Evolutionary conservation across 169 alveolate genomes (phyloP).

Genomic region (Haemoproteus tartakovskyi): DNA sequence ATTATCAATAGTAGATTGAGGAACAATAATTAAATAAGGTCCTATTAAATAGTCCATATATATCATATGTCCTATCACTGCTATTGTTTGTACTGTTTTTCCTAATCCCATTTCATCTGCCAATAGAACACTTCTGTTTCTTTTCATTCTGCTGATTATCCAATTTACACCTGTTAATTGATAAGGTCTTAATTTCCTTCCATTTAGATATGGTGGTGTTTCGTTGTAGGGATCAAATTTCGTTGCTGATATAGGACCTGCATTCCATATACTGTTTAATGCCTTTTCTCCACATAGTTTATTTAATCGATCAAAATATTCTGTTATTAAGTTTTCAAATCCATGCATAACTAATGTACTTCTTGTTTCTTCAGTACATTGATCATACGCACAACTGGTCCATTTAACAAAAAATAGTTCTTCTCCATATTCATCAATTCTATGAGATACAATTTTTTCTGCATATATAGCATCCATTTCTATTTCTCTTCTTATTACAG

Average conservation of each 20-base stretch:
- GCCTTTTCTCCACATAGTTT: conserved; percentile 76
- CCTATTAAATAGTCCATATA: conserved; percentile 84
- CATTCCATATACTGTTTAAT: conserved; percentile 76
- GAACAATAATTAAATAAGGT: conserved; percentile 93
- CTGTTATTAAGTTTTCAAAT: conserved; percentile 76
- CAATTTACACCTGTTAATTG: conserved; percentile 94
- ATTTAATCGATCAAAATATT: conserved; percentile 79
- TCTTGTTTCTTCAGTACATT: conserved; percentile 87
- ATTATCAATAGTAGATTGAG: conserved; percentile 94
- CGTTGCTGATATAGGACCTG: conserved; percentile 81
- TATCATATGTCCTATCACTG: conserved; percentile 88
- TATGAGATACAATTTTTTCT: conserved; percentile 82
- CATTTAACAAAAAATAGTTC: conserved; percentile 84
- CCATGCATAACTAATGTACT: conserved; percentile 82
- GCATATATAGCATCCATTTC: conserved; percentile 89
- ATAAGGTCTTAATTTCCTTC: conserved; percentile 87
- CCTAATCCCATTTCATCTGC: conserved; percentile 98
- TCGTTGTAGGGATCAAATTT: conserved; percentile 86
- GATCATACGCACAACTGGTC: conserved; percentile 89
- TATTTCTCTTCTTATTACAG: conserved; percentile 84
- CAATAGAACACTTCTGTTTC: conserved; percentile 89
- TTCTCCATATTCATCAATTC: conserved; percentile 61
- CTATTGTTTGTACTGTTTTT: conserved; percentile 92
- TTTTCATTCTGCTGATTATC: conserved; percentile 92
- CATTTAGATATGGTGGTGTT: conserved; percentile 83